Conservation (phyloP, 139 green algal genomes). For the Spirogloea muscicola region DNA sequence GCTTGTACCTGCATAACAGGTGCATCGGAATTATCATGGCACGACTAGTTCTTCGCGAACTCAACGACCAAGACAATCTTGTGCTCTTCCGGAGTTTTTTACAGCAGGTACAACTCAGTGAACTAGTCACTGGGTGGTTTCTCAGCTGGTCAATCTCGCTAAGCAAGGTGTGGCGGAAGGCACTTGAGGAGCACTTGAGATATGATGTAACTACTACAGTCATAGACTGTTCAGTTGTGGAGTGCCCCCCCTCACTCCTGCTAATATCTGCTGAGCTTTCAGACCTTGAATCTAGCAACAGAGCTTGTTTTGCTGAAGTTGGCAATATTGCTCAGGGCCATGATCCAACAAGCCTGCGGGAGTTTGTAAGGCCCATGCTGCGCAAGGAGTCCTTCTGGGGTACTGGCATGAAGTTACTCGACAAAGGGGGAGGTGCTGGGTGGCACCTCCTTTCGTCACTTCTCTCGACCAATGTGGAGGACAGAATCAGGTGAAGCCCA, state of each 20-base stretch:
- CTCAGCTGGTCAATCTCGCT: no score
- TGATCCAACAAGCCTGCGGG: constrained; percentile 18
- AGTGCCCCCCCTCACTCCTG: not conserved
- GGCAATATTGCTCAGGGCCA: constrained; percentile 9
- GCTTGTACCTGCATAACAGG: not conserved
- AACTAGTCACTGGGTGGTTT: no score
- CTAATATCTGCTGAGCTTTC: not conserved
- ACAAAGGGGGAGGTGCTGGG: constrained; percentile 17
- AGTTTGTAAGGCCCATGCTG: constrained; percentile 21
- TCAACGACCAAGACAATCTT: not conserved
- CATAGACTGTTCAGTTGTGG: no score
- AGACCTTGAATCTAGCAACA: not conserved
- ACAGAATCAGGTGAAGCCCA: constrained; percentile 24
- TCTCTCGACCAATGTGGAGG: not conserved
- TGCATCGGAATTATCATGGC: constrained; percentile 36
- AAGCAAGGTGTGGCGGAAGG: no score
- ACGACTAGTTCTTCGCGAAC: constrained; percentile 23
- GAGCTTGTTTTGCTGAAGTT: not conserved
- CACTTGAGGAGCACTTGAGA: no score
- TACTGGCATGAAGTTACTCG: constrained; percentile 12
- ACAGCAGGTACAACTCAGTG: not conserved
- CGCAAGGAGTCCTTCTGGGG: not conserved
- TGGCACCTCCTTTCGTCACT: constrained; percentile 24
- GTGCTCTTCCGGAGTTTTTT: not conserved
- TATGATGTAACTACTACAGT: no score